Evolutionary conservation across 164 flowering plant genomes (phyloP).

Genomic region (Berberis thunbergii): DNA sequence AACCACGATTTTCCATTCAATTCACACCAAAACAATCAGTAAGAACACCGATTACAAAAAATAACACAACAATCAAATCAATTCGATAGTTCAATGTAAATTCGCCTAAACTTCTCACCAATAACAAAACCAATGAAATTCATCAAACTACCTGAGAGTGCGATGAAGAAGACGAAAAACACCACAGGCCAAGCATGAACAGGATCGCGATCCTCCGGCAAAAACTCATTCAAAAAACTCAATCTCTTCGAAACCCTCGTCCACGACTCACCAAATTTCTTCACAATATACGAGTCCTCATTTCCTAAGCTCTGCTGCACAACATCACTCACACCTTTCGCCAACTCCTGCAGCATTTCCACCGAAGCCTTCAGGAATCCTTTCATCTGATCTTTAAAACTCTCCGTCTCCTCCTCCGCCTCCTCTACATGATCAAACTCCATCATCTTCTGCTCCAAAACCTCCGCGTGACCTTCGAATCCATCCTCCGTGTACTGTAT

Average conservation of each 20-base stretch:
- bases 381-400: slow-evolving; percentile 56
- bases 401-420: slow-evolving; percentile 25
- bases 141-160: slow-evolving; percentile 44
- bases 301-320: slow-evolving; percentile 52
- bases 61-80: not conserved
- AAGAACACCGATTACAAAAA: too few relatives aligned
- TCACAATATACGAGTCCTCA: slow-evolving; percentile 62
- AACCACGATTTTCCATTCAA: too few relatives aligned
- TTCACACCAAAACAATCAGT: too few relatives aligned
- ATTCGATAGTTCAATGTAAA: not conserved
- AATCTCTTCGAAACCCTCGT: slow-evolving; percentile 39
- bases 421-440: not conserved
- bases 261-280: slow-evolving; percentile 41
- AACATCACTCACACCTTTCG: slow-evolving; percentile 65
- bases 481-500: slow-evolving; percentile 26
- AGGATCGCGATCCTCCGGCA: slow-evolving; percentile 96
- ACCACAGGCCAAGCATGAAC: slow-evolving; percentile 67
- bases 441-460: too few relatives aligned
- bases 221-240: slow-evolving; percentile 57
- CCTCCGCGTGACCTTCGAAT: slow-evolving; percentile 10
- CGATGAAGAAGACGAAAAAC: slow-evolving; percentile 40
- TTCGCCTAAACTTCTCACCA: not conserved
- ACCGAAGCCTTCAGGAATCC: slow-evolving; percentile 69
- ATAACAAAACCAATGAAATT: not conserved
- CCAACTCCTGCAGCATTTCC: slow-evolving; percentile 64